Evolutionary conservation across 2,329 filamentous ascomycete genomes (phyloP), one percentile per base, ranked within the genome.

Genomic region (Colletotrichum sp.): DNA sequence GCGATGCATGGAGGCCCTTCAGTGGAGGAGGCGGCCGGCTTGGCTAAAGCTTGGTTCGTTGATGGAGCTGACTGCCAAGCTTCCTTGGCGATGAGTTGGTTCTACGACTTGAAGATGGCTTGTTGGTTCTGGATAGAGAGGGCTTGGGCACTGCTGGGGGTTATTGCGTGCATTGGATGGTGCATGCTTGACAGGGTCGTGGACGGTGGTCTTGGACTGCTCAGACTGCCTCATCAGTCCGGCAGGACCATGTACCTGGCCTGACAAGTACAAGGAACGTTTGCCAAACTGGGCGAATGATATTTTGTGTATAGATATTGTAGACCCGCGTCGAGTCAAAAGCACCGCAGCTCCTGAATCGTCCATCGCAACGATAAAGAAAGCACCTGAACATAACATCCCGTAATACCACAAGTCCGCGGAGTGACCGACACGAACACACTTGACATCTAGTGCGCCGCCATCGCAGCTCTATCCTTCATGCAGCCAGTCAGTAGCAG

Each of bases 41-140:
- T 76, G 73, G 73, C 69, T 34, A 72, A 72, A 75, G 73, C 73
- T 75, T 75, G 59, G 64, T 59, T 18, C 62, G 26, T 44, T 22
- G 48, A 26, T 59, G 59, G 26, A 28, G 26, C n/a, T 48, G n/a
- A 48, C n/a, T 22, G 74, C 59, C 70, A 74, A 68, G 64, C 10
- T 30, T 34, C 32, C 70, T 75, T 68, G 63, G 73, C 70, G 44
- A 34, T 32, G 57, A 30, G 66, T 36, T 22, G 32, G 22, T 22
- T 22, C 52, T 28, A 10, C 34, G 62, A 44, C 62, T n/a, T 28
- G 7, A 39, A 5, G 3, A 32, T 32, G 55, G 55, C 22, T 24
- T 6, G 8, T 16, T n/a, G 15, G 62, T 44, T 24, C 62, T 10
- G 22, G 16, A 65, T 15, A 13, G 44, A 22, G n/a, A 22, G 44